Percentiles rank a stretch among this genome's conserved stretches.
These are phyloP conservation scores for Fusarium falciforme DNA, from an alignment of 2,329 filamentous ascomycete species.

Conservation along the genomic window DNA sequence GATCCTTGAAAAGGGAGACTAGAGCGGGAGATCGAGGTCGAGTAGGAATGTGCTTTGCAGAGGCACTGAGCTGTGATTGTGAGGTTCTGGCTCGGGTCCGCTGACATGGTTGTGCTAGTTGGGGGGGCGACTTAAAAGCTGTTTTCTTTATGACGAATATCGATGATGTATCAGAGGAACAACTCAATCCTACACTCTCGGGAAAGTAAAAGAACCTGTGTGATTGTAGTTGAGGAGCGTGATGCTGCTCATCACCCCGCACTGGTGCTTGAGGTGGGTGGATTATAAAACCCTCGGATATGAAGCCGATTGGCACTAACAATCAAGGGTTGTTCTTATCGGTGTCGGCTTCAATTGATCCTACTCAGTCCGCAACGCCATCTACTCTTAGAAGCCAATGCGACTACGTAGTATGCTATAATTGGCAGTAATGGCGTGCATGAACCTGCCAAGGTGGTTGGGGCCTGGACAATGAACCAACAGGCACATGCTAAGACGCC, in stretches of 20 bases:
- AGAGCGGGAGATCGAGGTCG: slow-evolving; percentile 44
- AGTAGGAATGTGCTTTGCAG: slow-evolving; percentile 57
- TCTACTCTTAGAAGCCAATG: not conserved
- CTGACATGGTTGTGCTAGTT: not conserved
- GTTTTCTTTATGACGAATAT: no score
- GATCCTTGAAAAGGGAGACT: slow-evolving; percentile 55
- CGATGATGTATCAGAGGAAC: not conserved
- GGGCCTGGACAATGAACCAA: not conserved
- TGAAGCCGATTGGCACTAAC: not conserved
- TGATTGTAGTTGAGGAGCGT: not conserved
- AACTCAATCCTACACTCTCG: not conserved
- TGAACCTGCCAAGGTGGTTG: not conserved
- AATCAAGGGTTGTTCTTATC: not conserved
- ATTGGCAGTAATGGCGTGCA: not conserved
- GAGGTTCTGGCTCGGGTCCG: not conserved
- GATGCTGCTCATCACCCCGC: not conserved
- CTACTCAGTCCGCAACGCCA: not conserved
- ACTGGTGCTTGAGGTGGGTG: not conserved
- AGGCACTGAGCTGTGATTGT: slow-evolving; percentile 53
- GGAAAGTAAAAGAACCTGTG: not conserved
- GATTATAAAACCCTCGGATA: not conserved
- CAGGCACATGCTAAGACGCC: not conserved
- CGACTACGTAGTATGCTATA: not conserved
- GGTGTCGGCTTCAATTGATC: not conserved
- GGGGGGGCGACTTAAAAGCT: not conserved